phyloP scores from a whole-genome alignment of 257 asterid genomes.

The Mentha longifolia region DNA sequence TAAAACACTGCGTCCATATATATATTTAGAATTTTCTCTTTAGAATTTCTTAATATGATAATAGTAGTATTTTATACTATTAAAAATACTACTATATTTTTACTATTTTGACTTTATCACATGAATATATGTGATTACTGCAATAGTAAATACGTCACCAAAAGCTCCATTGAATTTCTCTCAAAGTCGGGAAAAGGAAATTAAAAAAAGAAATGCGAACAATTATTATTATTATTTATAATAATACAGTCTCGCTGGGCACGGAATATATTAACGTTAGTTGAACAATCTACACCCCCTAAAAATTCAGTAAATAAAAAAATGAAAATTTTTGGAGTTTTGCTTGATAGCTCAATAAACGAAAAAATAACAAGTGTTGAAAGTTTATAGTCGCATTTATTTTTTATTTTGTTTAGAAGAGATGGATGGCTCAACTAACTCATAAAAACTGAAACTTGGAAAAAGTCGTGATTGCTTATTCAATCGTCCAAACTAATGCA shows the following conservation, averaged over 20 bases:
- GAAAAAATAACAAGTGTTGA: conserved; percentile 2
- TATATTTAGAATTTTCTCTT: no score
- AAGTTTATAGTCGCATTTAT: neutral
- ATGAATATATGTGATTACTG: neutral
- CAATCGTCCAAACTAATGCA: neutral
- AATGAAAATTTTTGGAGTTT: neutral
- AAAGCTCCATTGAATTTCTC: no score
- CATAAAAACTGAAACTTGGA: conserved; percentile 14
- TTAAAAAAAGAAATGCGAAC: neutral
- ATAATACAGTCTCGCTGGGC: neutral
- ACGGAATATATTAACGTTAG: conserved; percentile 14
- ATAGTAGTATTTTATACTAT: no score
- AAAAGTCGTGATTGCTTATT: conserved; percentile 20
- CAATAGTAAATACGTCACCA: neutral
- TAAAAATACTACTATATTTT: no score
- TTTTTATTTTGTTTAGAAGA: neutral
- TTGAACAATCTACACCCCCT: conserved; percentile 5
- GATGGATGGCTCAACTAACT: conserved; percentile 25
- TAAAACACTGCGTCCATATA: no score
- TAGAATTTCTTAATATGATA: no score
- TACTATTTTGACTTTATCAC: neutral
- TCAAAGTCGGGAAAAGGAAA: no score
- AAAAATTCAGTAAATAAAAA: neutral
- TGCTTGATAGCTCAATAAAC: conserved; percentile 3
- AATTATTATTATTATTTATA: neutral